phyloP scores from a whole-genome alignment of 257 asterid genomes.

The Nyctanthes arbortristis region DNA sequence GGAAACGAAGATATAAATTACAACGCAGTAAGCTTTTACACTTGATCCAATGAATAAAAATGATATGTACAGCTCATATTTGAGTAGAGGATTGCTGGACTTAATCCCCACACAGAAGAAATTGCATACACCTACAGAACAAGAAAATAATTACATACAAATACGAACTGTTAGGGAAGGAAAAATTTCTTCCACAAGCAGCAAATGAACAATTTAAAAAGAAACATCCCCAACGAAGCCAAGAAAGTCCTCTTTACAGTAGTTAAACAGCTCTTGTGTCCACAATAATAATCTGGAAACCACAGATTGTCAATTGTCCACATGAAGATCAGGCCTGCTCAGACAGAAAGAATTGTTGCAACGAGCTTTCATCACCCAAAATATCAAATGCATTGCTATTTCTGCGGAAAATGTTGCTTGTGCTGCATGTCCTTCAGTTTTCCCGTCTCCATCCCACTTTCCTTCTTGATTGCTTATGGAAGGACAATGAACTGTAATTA shows the following conservation, averaged over 20 bases:
- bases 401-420: neutral
- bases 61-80: neutral
- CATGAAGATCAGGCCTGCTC: slow-evolving; percentile 1
- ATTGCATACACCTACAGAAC: neutral
- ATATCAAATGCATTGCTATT: neutral
- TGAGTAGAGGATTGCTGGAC: neutral
- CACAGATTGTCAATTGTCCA: slow-evolving; percentile 20
- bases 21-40: neutral
- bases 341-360: neutral
- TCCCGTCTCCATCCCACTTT: neutral
- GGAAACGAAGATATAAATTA: neutral
- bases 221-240: neutral
- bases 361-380: neutral
- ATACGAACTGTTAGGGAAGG: neutral
- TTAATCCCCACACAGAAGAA: neutral
- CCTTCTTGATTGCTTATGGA: neutral
- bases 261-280: slow-evolving; percentile 8
- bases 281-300: slow-evolving; percentile 15
- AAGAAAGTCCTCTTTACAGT: slow-evolving; percentile 1
- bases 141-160: neutral
- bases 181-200: neutral
- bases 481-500: neutral
- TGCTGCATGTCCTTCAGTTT: neutral
- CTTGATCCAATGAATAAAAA: neutral
- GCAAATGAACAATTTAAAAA: neutral